Percentiles rank a stretch among this genome's conserved stretches.
These are phyloP conservation scores for Coniophora puteana DNA, from an alignment of 1,284 basidiomycete genomes.

Conservation along the genomic window DNA sequence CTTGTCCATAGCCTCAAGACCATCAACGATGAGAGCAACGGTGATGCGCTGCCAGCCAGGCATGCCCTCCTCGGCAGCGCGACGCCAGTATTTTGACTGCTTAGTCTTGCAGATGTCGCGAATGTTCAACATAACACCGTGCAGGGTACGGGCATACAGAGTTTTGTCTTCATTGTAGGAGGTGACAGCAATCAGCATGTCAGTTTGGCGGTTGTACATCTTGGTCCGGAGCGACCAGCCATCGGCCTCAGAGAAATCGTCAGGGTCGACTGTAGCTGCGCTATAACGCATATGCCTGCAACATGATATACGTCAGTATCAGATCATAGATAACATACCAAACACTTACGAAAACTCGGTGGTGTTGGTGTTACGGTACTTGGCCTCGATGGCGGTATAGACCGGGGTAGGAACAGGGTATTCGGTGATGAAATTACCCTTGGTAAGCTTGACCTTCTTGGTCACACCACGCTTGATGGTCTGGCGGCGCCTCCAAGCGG, in stretches of 20 bases:
- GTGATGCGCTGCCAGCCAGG: conserved; percentile 93
- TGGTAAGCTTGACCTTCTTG: conserved; percentile 90
- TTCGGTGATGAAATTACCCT: conserved; percentile 89
- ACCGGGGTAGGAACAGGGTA: conserved; percentile 90
- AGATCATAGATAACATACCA: conserved; percentile 3
- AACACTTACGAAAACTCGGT: conserved; percentile 80
- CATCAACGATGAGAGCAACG: conserved; percentile 92
- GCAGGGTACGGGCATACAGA: conserved; percentile 88
- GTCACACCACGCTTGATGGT: conserved; percentile 91
- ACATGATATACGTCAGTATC: conserved; percentile 7
- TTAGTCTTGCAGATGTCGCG: conserved; percentile 98
- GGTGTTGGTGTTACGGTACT: conserved; percentile 67
- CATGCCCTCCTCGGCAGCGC: conserved; percentile 79
- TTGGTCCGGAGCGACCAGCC: conserved; percentile 85
- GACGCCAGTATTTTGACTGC: conserved; percentile 91
- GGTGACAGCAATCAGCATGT: conserved; percentile 89
- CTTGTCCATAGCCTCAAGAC: conserved; percentile 95
- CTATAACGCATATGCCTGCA: conserved; percentile 87
- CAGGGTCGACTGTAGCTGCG: conserved; percentile 92
- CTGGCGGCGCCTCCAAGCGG: conserved; percentile 82
- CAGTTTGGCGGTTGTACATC: conserved; percentile 87
- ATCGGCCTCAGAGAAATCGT: conserved; percentile 82
- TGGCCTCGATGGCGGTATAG: conserved; percentile 79
- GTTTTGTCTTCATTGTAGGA: conserved; percentile 93
- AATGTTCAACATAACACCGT: conserved; percentile 97